phyloP scores from a whole-genome alignment of 75 land plant species.

The Selaginella tamariscina region DNA sequence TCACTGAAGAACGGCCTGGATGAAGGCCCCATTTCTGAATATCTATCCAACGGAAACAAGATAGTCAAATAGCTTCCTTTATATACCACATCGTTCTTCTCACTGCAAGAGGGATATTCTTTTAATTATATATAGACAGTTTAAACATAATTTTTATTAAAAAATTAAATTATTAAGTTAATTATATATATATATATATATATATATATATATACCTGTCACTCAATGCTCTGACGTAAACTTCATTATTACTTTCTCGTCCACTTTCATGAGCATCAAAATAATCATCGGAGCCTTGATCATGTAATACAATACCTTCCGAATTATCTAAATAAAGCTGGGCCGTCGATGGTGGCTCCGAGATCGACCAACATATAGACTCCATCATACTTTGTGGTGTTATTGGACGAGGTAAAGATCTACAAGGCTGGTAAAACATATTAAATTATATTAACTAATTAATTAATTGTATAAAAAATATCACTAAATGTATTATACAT shows the following conservation, averaged over 20 bases:
- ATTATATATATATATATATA: no score
- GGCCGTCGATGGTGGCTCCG: constrained; percentile 67
- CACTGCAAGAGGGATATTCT: constrained; percentile 38
- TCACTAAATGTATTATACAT: no score
- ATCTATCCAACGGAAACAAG: constrained; percentile 76
- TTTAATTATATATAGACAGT: no score
- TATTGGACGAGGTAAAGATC: constrained; percentile 52
- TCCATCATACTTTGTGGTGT: constrained; percentile 69
- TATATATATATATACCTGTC: constrained; percentile 69
- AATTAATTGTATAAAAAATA: no score
- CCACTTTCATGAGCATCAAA: constrained; percentile 14
- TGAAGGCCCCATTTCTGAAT: constrained; percentile 77
- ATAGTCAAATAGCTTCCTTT: constrained; percentile 69
- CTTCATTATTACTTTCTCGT: constrained; percentile 21
- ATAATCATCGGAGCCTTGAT: neutral
- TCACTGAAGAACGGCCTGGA: constrained; percentile 66
- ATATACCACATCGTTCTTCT: constrained; percentile 58
- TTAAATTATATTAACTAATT: no score
- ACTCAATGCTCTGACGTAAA: constrained; percentile 44
- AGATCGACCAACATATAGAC: constrained; percentile 73
- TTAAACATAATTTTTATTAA: no score
- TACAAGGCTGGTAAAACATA: constrained; percentile 59
- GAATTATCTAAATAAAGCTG: constrained; percentile 53
- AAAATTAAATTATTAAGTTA: no score
- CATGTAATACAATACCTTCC: constrained; percentile 14